phyloP scores from a whole-genome alignment of 2,329 filamentous ascomycete species.

The Aspergillus ruber region DNA sequence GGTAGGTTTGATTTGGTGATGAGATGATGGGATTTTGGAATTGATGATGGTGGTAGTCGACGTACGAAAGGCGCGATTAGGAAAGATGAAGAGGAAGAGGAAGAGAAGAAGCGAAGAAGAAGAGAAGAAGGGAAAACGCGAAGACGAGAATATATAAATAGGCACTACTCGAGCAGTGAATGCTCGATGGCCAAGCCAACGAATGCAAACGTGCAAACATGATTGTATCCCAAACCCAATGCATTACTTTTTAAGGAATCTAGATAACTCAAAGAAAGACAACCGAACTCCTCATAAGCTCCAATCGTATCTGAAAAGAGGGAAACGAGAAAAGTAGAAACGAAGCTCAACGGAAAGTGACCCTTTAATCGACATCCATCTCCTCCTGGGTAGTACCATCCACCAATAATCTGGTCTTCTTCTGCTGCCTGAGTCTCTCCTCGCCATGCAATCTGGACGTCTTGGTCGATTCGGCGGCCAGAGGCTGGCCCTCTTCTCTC shows the following conservation, averaged over 20 bases:
- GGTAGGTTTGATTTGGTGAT: neutral
- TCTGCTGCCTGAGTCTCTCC: slow-evolving; percentile 38
- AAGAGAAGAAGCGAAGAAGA: slow-evolving; percentile 1
- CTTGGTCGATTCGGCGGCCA: slow-evolving; percentile 31
- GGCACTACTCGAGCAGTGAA: too few species aligned
- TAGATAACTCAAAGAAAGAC: slow-evolving; percentile 7
- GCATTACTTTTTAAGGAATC: slow-evolving; percentile 6
- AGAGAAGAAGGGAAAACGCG: slow-evolving; percentile 1
- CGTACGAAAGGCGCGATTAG: neutral
- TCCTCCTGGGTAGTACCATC: slow-evolving; percentile 41
- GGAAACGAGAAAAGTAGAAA: slow-evolving; percentile 8
- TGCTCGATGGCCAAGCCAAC: too few species aligned
- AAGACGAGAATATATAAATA: slow-evolving; percentile 1
- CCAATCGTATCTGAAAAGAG: slow-evolving; percentile 12
- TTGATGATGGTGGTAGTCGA: neutral
- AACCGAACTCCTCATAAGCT: slow-evolving; percentile 17
- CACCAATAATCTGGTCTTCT: slow-evolving; percentile 39
- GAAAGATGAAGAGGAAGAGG: neutral
- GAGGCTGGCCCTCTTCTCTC: slow-evolving; percentile 44
- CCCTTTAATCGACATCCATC: slow-evolving; percentile 42
- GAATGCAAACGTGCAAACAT: neutral
- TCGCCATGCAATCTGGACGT: slow-evolving; percentile 33
- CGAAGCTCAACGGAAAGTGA: slow-evolving; percentile 2
- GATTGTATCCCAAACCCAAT: neutral
- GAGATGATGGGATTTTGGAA: slow-evolving; percentile 8